Percentiles rank a stretch among this genome's conserved stretches.
Conservation (phyloP, 2,329 filamentous ascomycete genomes). For the Pestalotiopsis sp. region DNA sequence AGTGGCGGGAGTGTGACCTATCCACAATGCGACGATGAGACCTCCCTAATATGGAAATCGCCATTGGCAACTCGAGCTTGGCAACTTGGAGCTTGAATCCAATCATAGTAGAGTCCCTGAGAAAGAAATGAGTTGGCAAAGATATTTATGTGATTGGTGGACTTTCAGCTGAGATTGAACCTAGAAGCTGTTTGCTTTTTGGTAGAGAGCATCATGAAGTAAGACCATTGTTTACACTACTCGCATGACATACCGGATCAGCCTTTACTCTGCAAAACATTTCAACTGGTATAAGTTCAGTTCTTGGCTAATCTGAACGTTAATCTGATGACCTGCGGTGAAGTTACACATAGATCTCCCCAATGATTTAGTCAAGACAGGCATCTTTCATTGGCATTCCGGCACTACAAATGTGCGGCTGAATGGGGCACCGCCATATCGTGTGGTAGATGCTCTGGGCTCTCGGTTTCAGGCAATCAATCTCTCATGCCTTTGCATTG, state of each 20-base stretch:
- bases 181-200: not conserved
- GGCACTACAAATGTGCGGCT: no score
- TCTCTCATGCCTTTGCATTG: no score
- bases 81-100: not conserved
- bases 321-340: not conserved
- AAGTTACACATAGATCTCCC: not conserved
- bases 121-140: not conserved
- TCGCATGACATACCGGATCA: not conserved
- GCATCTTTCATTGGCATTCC: no score
- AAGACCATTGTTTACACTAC: not conserved
- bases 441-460: no score
- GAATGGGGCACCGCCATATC: no score
- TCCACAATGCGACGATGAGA: slow-evolving; percentile 5
- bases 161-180: not conserved
- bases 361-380: no score
- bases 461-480: no score
- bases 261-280: not conserved
- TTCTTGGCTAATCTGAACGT: not conserved
- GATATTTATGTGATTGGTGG: not conserved
- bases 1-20: slow-evolving; percentile 4
- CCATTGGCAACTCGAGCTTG: slow-evolving; percentile 6
- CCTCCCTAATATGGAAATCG: slow-evolving; percentile 8
- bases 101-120: not conserved
- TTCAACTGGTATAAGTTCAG: not conserved
- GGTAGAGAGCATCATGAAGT: not conserved